Percentiles rank a stretch among this genome's conserved stretches.
These are phyloP conservation scores for Eimeria acervulina DNA, from an alignment of 169 alveolate genomes.

Conservation along the genomic window DNA sequence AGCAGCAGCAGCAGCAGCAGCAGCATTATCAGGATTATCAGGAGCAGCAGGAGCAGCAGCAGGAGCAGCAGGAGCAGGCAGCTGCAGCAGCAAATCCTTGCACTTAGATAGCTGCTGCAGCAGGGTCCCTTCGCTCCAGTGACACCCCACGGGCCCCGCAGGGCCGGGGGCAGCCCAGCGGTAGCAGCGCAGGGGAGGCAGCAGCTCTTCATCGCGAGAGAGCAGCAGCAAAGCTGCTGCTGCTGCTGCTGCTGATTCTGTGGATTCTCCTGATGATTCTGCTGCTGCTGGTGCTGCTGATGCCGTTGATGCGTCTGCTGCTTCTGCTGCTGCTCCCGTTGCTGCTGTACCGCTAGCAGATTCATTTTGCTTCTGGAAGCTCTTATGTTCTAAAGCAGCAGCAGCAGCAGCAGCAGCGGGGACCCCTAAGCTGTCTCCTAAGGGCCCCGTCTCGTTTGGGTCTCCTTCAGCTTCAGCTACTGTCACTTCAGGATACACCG, in stretches of 20 bases:
- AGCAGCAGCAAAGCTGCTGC: slow-evolving; percentile 24
- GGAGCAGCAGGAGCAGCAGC: not conserved
- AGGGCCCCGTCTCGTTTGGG: not conserved
- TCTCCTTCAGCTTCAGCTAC: not conserved
- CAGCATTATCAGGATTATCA: not conserved
- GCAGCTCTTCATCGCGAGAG: not conserved
- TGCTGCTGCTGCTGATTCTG: slow-evolving; percentile 5
- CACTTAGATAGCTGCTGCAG: slow-evolving; percentile 12
- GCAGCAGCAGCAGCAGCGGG: not conserved
- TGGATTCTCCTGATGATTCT: not conserved
- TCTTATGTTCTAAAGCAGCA: not conserved
- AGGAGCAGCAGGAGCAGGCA: slow-evolving; percentile 4
- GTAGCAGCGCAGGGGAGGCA: slow-evolving; percentile 6
- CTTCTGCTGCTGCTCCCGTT: too few relatives aligned
- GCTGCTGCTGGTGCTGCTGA: not conserved
- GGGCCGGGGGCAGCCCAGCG: not conserved
- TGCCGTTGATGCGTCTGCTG: not conserved
- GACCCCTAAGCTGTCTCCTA: not conserved
- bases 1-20: not conserved
- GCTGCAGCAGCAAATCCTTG: slow-evolving; percentile 41
- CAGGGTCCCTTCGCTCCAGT: not conserved
- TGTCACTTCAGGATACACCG: not conserved
- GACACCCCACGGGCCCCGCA: not conserved
- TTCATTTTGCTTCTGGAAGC: not conserved
- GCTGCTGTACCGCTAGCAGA: not conserved